Conservation (phyloP, 1,139 yeast species). For the Keqinozyma sinolaborantium region DNA sequence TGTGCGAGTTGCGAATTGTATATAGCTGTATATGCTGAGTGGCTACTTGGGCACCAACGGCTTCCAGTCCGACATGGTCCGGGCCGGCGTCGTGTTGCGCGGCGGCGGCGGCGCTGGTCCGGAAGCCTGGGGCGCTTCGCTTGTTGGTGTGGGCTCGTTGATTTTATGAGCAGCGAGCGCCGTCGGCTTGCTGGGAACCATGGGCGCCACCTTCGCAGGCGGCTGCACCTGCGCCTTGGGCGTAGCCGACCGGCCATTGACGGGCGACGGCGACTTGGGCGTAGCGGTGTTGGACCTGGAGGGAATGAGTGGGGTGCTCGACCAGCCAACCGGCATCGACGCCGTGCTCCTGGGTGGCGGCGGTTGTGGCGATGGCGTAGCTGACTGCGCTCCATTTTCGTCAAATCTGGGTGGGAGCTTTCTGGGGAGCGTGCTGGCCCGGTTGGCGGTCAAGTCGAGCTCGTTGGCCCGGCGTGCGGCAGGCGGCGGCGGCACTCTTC, state of each 20-base stretch:
- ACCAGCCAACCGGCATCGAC: conserved; percentile 31
- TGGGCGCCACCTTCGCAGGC: neutral
- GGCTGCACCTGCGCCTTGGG: neutral
- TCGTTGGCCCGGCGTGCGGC: conserved; percentile 18
- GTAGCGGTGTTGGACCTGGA: conserved; percentile 30
- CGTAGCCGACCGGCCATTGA: conserved; percentile 1
- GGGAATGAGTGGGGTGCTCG: conserved; percentile 39
- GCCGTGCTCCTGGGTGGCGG: conserved; percentile 23
- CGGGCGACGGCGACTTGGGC: conserved; percentile 11
- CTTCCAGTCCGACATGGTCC: conserved; percentile 53
- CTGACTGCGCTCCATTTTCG: conserved; percentile 7
- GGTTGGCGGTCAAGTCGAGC: conserved; percentile 4
- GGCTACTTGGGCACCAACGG: conserved; percentile 55
- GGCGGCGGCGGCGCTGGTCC: conserved; percentile 27
- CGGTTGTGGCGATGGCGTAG: conserved; percentile 19
- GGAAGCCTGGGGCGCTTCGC: conserved; percentile 11
- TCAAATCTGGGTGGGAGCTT: conserved; percentile 21
- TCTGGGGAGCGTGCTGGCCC: conserved; percentile 12
- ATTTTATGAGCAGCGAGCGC: conserved; percentile 1
- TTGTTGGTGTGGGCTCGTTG: conserved; percentile 4
- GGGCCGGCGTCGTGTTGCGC: conserved; percentile 9
- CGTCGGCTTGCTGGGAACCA: neutral
- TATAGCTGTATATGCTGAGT: no score
- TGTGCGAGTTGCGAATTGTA: neutral
- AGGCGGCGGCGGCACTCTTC: conserved; percentile 41